Evolutionary conservation across 2,329 filamentous ascomycete species (phyloP).

Genomic region (Hansfordia pulvinata): DNA sequence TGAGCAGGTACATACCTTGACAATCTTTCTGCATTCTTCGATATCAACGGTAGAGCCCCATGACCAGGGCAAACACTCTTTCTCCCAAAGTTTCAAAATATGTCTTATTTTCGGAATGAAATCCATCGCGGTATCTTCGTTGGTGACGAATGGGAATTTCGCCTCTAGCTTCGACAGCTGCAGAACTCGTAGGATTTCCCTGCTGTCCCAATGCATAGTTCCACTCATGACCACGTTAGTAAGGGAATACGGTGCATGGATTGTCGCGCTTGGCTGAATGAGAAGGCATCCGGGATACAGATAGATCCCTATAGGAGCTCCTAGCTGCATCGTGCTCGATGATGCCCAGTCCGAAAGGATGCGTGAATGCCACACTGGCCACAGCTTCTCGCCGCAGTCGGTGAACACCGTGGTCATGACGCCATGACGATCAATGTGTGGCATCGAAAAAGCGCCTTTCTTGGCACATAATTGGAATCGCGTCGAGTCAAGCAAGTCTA

Average conservation of each 20-base stretch:
- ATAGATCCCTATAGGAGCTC: background rate
- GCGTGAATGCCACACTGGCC: background rate
- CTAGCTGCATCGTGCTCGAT: background rate
- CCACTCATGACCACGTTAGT: conserved; percentile 1
- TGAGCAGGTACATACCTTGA: no score
- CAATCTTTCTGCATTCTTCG: no score
- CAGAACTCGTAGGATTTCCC: background rate
- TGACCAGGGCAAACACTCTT: no score
- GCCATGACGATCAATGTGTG: conserved; percentile 1
- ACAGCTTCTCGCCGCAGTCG: conserved; percentile 1
- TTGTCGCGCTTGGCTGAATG: background rate
- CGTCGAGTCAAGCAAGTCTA: no score
- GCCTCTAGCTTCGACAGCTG: background rate
- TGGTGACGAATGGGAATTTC: conserved; percentile 1
- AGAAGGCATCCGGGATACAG: background rate
- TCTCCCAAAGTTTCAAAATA: no score
- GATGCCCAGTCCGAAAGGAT: background rate
- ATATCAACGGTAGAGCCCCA: no score
- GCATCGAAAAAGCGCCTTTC: background rate
- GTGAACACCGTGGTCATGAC: background rate
- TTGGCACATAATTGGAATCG: no score
- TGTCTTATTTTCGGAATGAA: no score
- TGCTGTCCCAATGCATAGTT: conserved; percentile 1
- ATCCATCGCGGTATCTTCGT: no score
- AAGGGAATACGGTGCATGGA: conserved; percentile 1